Base-by-base conservation (phyloP, 768 basidiomycete species). In the Tremella fuciformis region DNA sequence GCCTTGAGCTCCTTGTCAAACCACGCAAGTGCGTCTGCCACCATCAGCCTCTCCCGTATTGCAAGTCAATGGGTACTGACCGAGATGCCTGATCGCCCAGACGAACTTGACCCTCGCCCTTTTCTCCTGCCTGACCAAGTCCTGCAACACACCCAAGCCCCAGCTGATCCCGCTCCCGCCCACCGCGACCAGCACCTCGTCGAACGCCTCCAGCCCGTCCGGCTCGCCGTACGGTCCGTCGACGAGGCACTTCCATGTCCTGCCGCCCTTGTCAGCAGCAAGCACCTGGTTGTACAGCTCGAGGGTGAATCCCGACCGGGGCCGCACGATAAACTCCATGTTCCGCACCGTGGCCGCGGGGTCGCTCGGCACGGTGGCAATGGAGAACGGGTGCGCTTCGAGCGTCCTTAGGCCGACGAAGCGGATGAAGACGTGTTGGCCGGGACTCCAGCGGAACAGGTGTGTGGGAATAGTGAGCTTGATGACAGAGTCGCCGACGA, bases 371-470 rank as follows among this genome's bases (percentile, higher is more conserved):
- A 76, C 55, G 18, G 73, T 74, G 24, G 74, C 64, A 46, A 78
- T 70, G 29, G 77, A 78, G 64, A 78, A 77, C 4, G 78, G 78
- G 59, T 78, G 78, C 25, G 76, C 72, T 29, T 73, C 71, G 52
- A 75, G 59, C 1, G 75, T 58, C 40, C 72, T 65, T 2, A 67
- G 58, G 9, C 63, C 54, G 29, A 69, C 48, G 59, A 76, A 73
- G 18, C 73, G 69, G 22, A 76, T 48, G 40, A 75, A 75, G 60
- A 71, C 70, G 55, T 75, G 75, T 55, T 79, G 76, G 26, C 77
- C 78, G 0, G 77, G 73, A 6, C 50, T 34, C 78, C 79, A 79
- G 46, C 40, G 67, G 53, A 78, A 59, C 21, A 65, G 59, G 11
- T 59, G 53, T 15, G 73, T 70, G 34, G 76, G 52, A 50, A 60